These are phyloP conservation scores for Suhomyces anneliseae DNA, from an alignment of 1,139 yeast genomes.

Conservation along the genomic window DNA sequence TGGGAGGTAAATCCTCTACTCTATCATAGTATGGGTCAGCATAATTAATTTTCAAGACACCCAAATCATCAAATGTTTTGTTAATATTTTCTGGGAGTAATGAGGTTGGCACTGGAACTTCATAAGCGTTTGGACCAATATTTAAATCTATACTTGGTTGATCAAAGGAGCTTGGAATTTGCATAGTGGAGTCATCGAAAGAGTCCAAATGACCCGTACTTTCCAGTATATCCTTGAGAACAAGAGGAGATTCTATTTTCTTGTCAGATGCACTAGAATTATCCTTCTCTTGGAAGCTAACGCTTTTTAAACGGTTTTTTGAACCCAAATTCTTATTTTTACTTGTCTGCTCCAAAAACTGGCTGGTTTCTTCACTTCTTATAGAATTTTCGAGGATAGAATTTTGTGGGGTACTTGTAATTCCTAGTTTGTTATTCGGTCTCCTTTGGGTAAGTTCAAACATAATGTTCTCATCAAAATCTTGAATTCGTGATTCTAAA, in stretches of 20 bases:
- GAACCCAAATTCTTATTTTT: too few relatives aligned
- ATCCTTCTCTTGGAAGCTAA: too few relatives aligned
- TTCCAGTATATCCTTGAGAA: background rate
- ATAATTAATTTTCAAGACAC: constrained; percentile 54
- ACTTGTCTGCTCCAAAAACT: too few relatives aligned
- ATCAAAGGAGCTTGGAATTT: constrained; percentile 17
- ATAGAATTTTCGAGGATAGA: background rate
- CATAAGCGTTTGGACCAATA: constrained; percentile 16
- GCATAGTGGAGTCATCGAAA: constrained; percentile 1
- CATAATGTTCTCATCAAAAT: constrained; percentile 14
- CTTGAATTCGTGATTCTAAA: constrained; percentile 11
- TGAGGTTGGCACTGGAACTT: constrained; percentile 20
- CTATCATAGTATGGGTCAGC: constrained; percentile 63
- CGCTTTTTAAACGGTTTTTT: too few relatives aligned
- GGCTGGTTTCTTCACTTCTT: background rate
- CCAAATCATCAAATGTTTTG: constrained; percentile 41
- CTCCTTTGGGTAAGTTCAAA: constrained; percentile 11
- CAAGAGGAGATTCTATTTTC: too few relatives aligned
- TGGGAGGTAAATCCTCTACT: constrained; percentile 48
- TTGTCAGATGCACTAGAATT: too few relatives aligned
- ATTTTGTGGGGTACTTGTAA: background rate
- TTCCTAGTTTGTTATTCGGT: background rate
- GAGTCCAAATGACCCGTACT: background rate
- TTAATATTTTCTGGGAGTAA: constrained; percentile 25
- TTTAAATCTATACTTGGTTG: background rate